These are phyloP conservation scores for Leishmania guyanensis DNA, from an alignment of 208 protist genomes.

Conservation along the genomic window DNA sequence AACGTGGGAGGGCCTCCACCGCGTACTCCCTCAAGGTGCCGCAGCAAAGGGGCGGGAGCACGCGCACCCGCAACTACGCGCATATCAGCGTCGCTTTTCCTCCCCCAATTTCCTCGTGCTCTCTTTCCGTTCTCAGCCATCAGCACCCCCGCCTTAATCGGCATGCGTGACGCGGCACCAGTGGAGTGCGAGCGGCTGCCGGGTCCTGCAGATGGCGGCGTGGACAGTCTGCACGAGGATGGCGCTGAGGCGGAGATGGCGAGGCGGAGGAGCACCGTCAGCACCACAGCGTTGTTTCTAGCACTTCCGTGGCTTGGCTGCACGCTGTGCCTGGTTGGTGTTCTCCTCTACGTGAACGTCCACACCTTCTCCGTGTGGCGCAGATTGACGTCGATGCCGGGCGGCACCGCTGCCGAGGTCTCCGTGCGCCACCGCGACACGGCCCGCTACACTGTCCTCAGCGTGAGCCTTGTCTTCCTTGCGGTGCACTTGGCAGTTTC, in stretches of 20 bases:
- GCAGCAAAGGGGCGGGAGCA: no score
- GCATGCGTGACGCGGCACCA: neutral
- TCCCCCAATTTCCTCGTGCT: no score
- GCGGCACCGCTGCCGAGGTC: neutral
- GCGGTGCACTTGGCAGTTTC: slow-evolving; percentile 3
- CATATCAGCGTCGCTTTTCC: no score
- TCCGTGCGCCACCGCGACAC: neutral
- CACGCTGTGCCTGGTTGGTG: slow-evolving; percentile 18
- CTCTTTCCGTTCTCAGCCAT: no score
- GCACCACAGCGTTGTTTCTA: slow-evolving; percentile 9
- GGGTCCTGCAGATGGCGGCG: neutral
- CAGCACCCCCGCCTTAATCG: neutral
- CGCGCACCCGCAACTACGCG: no score
- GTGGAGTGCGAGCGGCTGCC: neutral
- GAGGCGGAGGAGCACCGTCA: slow-evolving; percentile 1
- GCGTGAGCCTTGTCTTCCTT: slow-evolving; percentile 18
- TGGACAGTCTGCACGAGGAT: slow-evolving; percentile 15
- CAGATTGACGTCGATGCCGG: neutral
- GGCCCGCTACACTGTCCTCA: slow-evolving; percentile 31
- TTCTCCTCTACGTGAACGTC: slow-evolving; percentile 30
- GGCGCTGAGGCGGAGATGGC: neutral
- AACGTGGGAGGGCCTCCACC: no score
- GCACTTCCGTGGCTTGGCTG: slow-evolving; percentile 10
- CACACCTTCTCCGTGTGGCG: slow-evolving; percentile 1
- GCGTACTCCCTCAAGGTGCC: no score